Evolutionary conservation across 352 stramenopile genomes (phyloP), one percentile per base, ranked within the genome.

Genomic region (Phytophthora quininea): DNA sequence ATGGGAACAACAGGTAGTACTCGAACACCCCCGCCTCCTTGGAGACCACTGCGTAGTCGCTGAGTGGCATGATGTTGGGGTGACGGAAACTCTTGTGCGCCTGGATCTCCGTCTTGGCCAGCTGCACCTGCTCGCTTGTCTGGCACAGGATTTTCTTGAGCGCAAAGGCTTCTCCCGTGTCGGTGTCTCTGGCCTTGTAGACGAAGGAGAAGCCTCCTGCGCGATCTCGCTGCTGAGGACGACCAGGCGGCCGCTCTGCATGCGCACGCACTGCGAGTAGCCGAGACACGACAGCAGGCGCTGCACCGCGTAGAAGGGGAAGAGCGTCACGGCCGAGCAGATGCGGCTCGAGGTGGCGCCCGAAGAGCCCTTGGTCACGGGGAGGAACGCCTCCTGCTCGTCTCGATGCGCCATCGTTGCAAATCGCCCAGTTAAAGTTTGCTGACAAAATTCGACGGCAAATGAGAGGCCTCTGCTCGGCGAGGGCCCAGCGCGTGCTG

Each of bases 71-170:
- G 33, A 97, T 81, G 60, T 97, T 85, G 5, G 83, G 82, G 60
- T 97, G 87, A 3, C 62, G 27, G 53, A 96, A 92, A 33, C 81
- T 68, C 35, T 82, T 86, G 58, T 92, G 87, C 43, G 82, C 84
- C 69, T 90, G 71, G 50, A 97, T 95, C 77, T 97, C 91, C 43
- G 83, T 67, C 73, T 93, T 89, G 32, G 84, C 88, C 58, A 88
- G 70, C 45, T 89, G 76, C 58, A 87, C 78, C 70, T 97, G 91
- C 67, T 96, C 90, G 30, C 89, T 67, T 33, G 82, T 87, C 67
- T 96, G 90, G 68, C 88, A 96, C 54, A 95, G 35, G 19, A 97
- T 86, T 73, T 96, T 97, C 76, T 97, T 97, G 46, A 97, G 86
- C 53, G 91, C 91, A 52, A 95, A 96, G 43, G 72, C 56, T 46